A percentile compares a stretch with the other conserved stretches of the same genome.
Evolutionary conservation across 352 stramenopile species (phyloP).

Genomic region (Phytophthora gonapodyides): DNA sequence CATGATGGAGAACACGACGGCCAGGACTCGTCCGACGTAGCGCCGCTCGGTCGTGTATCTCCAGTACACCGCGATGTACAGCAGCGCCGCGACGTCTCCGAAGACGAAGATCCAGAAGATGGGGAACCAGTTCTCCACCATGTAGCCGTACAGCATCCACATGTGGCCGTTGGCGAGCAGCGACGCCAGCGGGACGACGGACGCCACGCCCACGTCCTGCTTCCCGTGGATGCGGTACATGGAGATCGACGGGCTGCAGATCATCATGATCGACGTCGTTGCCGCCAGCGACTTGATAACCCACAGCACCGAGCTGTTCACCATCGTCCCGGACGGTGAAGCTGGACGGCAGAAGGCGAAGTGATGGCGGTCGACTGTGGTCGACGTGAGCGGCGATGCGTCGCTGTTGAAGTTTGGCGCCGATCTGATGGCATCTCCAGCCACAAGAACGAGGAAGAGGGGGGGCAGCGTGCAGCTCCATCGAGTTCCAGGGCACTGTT

Average conservation of each 20-base stretch:
- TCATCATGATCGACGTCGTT: constrained; percentile 39
- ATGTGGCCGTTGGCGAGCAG: constrained; percentile 43
- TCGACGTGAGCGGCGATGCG: constrained; percentile 18
- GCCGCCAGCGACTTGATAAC: constrained; percentile 34
- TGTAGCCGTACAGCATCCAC: constrained; percentile 52
- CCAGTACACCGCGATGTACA: constrained; percentile 55
- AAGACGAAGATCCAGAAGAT: constrained; percentile 46
- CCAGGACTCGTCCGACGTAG: constrained; percentile 32
- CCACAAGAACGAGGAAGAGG: too few relatives aligned
- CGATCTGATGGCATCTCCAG: constrained; percentile 1
- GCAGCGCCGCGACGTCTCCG: constrained; percentile 32
- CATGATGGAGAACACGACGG: constrained; percentile 20
- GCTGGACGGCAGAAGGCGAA: constrained; percentile 1
- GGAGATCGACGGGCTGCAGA: constrained; percentile 41
- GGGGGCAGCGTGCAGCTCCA: too few relatives aligned
- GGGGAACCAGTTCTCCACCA: constrained; percentile 47
- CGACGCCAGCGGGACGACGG: constrained; percentile 42
- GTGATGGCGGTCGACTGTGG: constrained; percentile 12
- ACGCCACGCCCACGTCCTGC: constrained; percentile 37
- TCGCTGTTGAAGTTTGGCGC: constrained; percentile 15
- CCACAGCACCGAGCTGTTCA: constrained; percentile 21
- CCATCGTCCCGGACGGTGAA: constrained; percentile 10
- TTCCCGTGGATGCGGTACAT: constrained; percentile 44
- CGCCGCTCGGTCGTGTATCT: constrained; percentile 33
- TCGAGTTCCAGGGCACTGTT: too few relatives aligned